Percentiles rank a stretch among this genome's conserved stretches.
Evolutionary conservation across 106 monocot species (phyloP).

Genomic region (Dioscorea alata): DNA sequence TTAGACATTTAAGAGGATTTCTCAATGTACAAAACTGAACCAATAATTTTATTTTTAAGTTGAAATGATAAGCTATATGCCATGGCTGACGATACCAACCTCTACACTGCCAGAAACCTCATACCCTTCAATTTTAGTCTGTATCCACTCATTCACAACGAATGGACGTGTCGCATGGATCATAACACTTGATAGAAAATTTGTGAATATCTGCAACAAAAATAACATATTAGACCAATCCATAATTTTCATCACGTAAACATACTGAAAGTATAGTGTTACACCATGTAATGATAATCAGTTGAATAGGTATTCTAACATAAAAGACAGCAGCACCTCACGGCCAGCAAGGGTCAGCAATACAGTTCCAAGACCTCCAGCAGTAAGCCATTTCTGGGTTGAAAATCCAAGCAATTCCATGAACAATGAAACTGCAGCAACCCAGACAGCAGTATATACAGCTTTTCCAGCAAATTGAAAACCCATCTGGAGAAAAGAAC

Average conservation of each 20-base stretch:
- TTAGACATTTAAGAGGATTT: too few relatives aligned
- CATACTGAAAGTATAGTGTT: too few relatives aligned
- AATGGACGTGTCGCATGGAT: constrained; percentile 98
- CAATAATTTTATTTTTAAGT: too few relatives aligned
- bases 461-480: constrained; percentile 88
- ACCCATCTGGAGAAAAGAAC: constrained; percentile 59
- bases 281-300: too few relatives aligned
- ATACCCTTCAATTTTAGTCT: constrained; percentile 88
- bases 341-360: constrained; percentile 95
- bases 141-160: constrained; percentile 93
- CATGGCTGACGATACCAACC: constrained; percentile 35
- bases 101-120: constrained; percentile 97
- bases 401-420: constrained; percentile 96
- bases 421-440: constrained; percentile 89
- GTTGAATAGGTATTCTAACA: too few relatives aligned
- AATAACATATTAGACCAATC: neutral
- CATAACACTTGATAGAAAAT: constrained; percentile 95
- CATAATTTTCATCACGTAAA: neutral
- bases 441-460: constrained; percentile 82
- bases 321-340: constrained; percentile 54
- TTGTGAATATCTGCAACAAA: constrained; percentile 84
- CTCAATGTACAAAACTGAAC: too few relatives aligned
- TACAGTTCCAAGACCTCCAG: constrained; percentile 98
- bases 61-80: too few relatives aligned
- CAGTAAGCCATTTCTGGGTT: constrained; percentile 95